These are phyloP conservation scores for Clausena lansium DNA, from an alignment of 345 rosid genomes.

Conservation along the genomic window DNA sequence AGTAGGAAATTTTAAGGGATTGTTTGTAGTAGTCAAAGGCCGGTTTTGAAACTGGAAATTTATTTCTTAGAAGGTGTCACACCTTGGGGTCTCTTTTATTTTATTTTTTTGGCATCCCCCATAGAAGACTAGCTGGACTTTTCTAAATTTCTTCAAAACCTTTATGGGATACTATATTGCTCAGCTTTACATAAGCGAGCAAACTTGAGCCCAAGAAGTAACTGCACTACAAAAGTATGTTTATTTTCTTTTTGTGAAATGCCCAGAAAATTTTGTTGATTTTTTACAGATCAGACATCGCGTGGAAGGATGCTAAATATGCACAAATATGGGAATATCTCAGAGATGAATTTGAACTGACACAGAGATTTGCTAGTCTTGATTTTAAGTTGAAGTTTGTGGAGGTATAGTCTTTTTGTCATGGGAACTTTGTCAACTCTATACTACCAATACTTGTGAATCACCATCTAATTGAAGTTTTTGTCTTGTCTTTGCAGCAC, in stretches of 20 bases:
- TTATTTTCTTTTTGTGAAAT: background rate
- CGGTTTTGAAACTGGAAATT: background rate
- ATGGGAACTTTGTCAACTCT: background rate
- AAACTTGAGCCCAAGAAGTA: background rate
- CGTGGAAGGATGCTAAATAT: slow-evolving; percentile 97
- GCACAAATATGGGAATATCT: slow-evolving; percentile 91
- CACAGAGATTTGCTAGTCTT: slow-evolving; percentile 90
- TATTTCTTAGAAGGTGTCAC: background rate
- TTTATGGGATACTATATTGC: background rate
- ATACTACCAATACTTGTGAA: background rate
- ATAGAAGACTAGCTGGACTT: background rate
- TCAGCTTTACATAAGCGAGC: background rate
- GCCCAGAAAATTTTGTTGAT: background rate
- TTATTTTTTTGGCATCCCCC: background rate
- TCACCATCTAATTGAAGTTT: background rate
- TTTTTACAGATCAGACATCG: slow-evolving; percentile 81
- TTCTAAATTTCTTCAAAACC: background rate
- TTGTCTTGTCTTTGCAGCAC: slow-evolving; percentile 55
- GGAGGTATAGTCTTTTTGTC: slow-evolving; percentile 49
- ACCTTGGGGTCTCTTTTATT: no score
- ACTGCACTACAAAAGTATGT: background rate
- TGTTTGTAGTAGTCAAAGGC: background rate
- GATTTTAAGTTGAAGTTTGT: slow-evolving; percentile 93
- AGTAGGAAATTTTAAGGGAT: background rate
- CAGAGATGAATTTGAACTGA: slow-evolving; percentile 89